Base-by-base conservation (phyloP, 2,329 filamentous ascomycete genomes). In the Sphaerulina vaccinii region DNA sequence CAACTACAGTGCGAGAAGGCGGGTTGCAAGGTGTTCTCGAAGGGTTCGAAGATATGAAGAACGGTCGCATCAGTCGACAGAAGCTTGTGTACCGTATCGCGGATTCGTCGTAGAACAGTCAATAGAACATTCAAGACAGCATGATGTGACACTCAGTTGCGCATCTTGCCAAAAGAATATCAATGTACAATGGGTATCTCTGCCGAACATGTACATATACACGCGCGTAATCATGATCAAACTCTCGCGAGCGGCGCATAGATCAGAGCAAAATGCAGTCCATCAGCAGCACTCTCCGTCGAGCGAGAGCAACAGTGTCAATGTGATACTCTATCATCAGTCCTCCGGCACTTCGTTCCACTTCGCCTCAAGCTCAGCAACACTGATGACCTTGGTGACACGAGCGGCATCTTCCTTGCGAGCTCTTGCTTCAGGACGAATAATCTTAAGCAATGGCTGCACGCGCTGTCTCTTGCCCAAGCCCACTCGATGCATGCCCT, bases 391-490 rank as follows among this genome's bases (percentile, higher is more conserved):
- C 16, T 42, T 56, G 7, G 49, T 52, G 3, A 51, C 46, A 10
- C 46, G 44, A 18, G 47, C 41, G 24, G 45, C 48, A 23, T 49
- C 45, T 16, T 57, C 49, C 39, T 53, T 50, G 37, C 52, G 51
- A 27, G 48, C 47, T 13, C 48, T 41, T 33, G 52, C 52, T 8
- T 49, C 45, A 1, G 60, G 60, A 23, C 54, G 54, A 33, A 61
- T 53, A 7, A 59, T 52, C 48, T 56, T 57, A 8, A 57, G 61
- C 56, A 78, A 63, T n/a, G 75, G 75, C 16, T 73, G 73, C 43
- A 78, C 77, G 22, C 72, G 65, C 16, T 74, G 74, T 52, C 65
- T 68, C 27, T 71, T 73, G 55, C 75, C 77, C 46, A 78, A 58
- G 3, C 75, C 75, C 3, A 78, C 74, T 0, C 75, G 70, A 48